phyloP scores from a whole-genome alignment of 139 green algal genomes.

The Coccomyxa sp. region DNA sequence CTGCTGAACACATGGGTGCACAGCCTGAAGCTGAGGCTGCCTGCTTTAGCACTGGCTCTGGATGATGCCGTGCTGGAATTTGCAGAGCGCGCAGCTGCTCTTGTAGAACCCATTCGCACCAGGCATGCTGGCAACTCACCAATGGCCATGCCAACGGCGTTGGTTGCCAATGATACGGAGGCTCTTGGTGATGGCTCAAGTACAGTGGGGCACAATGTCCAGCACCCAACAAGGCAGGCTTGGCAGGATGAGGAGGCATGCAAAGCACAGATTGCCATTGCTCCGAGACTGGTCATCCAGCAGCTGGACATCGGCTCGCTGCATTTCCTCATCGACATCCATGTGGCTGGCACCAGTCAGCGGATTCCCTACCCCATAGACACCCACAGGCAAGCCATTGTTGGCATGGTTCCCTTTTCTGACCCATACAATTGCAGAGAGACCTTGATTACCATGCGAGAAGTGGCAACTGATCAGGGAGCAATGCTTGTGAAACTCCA shows the following conservation, averaged over 20 bases:
- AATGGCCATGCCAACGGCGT: no score
- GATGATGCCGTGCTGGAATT: constrained; percentile 36
- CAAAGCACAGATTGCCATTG: not conserved
- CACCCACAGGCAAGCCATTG: constrained; percentile 18
- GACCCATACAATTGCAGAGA: not conserved
- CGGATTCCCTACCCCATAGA: constrained; percentile 25
- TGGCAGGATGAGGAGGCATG: not conserved
- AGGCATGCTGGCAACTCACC: no score
- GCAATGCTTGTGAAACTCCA: no score
- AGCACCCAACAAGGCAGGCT: no score
- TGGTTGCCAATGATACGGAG: no score
- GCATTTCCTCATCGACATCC: constrained; percentile 33
- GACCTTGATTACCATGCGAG: no score
- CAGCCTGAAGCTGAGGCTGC: constrained; percentile 12
- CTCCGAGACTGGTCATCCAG: constrained; percentile 18
- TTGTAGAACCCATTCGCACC: no score
- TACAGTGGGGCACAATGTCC: no score
- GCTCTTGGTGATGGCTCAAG: no score
- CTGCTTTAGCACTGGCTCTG: constrained; percentile 14
- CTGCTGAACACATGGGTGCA: constrained; percentile 29
- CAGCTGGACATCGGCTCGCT: constrained; percentile 11
- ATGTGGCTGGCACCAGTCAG: constrained; percentile 21
- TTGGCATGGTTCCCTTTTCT: not conserved
- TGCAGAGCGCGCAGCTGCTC: constrained; percentile 3
- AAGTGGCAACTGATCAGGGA: no score